Percentiles rank a stretch among this genome's conserved stretches.
These are phyloP conservation scores for Cladosporium sphaerospermum DNA, from an alignment of 2,329 filamentous ascomycete genomes.

Conservation along the genomic window DNA sequence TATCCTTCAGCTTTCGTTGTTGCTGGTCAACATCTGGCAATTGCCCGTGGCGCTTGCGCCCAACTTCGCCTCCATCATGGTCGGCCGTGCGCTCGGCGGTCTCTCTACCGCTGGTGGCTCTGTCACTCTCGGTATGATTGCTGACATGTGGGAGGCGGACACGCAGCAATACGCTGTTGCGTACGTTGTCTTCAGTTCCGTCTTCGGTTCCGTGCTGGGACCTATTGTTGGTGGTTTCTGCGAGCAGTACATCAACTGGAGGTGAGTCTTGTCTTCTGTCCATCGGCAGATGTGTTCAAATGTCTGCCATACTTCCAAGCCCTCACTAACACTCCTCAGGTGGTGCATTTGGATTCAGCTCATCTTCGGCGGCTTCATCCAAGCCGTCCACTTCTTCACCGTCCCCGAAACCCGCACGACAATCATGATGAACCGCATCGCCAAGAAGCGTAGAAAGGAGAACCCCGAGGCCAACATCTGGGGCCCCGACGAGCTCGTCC, in stretches of 20 bases:
- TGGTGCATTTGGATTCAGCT: slow-evolving; percentile 87
- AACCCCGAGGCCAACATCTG: slow-evolving; percentile 53
- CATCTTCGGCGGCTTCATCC: slow-evolving; percentile 68
- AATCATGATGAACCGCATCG: slow-evolving; percentile 72
- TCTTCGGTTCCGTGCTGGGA: slow-evolving; percentile 33
- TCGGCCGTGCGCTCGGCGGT: slow-evolving; percentile 47
- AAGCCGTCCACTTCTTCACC: slow-evolving; percentile 51
- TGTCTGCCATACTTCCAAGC: neutral
- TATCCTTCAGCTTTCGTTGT: slow-evolving; percentile 46
- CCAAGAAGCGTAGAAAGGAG: slow-evolving; percentile 62
- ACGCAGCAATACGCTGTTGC: slow-evolving; percentile 57
- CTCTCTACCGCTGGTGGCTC: slow-evolving; percentile 59
- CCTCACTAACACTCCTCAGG: slow-evolving; percentile 23
- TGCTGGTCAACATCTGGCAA: slow-evolving; percentile 51
- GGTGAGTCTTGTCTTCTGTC: slow-evolving; percentile 14
- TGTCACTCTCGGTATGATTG: slow-evolving; percentile 60
- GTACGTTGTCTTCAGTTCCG: slow-evolving; percentile 47
- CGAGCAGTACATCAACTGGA: slow-evolving; percentile 53
- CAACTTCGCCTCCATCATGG: slow-evolving; percentile 41
- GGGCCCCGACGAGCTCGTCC: slow-evolving; percentile 66
- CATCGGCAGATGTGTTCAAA: too few species aligned
- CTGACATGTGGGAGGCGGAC: slow-evolving; percentile 57
- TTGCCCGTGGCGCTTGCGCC: slow-evolving; percentile 42
- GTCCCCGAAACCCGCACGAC: slow-evolving; percentile 78
- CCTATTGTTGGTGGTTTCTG: slow-evolving; percentile 33